Evolutionary conservation across 257 asterid genomes (phyloP).

Genomic region (Solanum commersonii): DNA sequence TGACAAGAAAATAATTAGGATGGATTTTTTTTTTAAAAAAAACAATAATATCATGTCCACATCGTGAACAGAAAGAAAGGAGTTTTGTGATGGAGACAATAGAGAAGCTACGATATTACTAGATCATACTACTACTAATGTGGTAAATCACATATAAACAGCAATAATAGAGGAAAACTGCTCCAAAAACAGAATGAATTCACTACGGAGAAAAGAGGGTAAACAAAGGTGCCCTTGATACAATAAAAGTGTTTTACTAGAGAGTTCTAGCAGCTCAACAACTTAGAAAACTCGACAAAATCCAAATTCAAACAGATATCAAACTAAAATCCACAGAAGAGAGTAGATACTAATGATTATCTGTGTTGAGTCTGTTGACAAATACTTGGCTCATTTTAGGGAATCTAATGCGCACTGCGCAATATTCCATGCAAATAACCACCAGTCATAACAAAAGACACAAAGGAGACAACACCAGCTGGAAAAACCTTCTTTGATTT

Average conservation of each 20-base stretch:
- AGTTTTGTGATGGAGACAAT: neutral
- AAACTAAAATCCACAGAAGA: neutral
- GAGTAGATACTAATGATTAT: neutral
- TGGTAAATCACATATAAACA: neutral
- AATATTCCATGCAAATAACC: slow-evolving; percentile 85
- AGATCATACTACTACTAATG: neutral
- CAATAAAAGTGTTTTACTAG: neutral
- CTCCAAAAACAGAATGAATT: neutral
- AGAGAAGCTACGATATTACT: neutral
- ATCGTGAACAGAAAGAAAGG: neutral
- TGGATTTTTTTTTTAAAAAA: neutral
- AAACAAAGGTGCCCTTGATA: neutral
- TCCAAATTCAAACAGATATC: neutral
- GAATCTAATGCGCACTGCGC: slow-evolving; percentile 42
- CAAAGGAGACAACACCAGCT: slow-evolving; percentile 68
- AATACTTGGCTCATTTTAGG: neutral
- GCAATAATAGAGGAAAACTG: neutral
- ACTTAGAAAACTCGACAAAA: neutral
- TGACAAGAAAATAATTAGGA: neutral
- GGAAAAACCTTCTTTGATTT: slow-evolving; percentile 83
- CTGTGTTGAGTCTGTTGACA: neutral
- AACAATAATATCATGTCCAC: neutral
- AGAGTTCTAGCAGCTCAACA: neutral
- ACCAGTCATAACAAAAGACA: slow-evolving; percentile 69
- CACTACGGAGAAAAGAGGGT: neutral